Evolutionary conservation across 177 flowering plant species (phyloP).

Genomic region (Telopea speciosissima): DNA sequence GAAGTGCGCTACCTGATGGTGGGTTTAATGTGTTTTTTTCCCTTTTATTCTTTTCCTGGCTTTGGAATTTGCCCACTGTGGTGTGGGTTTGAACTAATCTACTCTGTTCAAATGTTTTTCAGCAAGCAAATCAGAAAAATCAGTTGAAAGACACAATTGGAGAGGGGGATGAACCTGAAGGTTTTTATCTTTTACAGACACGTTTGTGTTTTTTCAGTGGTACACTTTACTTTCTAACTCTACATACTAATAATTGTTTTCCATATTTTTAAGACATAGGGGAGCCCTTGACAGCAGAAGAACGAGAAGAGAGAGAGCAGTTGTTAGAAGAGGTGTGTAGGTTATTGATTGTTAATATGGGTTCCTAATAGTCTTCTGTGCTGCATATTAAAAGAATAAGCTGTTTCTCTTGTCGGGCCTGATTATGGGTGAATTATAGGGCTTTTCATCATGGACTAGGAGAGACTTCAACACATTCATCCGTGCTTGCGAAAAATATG

Average conservation of each 20-base stretch:
- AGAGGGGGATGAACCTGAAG: conserved; percentile 92
- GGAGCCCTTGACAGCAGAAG: conserved; percentile 85
- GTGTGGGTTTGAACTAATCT: neutral
- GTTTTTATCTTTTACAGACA: conserved; percentile 23
- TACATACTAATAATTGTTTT: too few species aligned
- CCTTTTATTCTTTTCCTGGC: neutral
- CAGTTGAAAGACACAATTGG: conserved; percentile 74
- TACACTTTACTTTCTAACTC: neutral
- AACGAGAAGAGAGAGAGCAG: conserved; percentile 88
- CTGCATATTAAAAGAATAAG: neutral
- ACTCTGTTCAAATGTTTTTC: conserved; percentile 6
- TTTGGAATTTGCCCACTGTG: neutral
- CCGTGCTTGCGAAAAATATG: conserved; percentile 98
- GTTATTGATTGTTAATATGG: neutral
- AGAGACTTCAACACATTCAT: conserved; percentile 95
- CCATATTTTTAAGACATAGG: conserved; percentile 38
- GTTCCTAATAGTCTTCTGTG: conserved; percentile 1
- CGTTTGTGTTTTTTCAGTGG: neutral
- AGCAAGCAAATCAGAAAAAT: conserved; percentile 87
- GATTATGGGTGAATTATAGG: conserved; percentile 37
- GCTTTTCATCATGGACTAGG: conserved; percentile 93
- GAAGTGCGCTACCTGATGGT: conserved; percentile 97
- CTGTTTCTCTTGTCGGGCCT: conserved; percentile 3
- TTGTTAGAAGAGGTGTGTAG: conserved; percentile 69
- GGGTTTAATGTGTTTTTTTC: conserved; percentile 18